Evolutionary conservation across 805 yeast genomes (phyloP).

Genomic region (Zygosaccharomyces siamensis): DNA sequence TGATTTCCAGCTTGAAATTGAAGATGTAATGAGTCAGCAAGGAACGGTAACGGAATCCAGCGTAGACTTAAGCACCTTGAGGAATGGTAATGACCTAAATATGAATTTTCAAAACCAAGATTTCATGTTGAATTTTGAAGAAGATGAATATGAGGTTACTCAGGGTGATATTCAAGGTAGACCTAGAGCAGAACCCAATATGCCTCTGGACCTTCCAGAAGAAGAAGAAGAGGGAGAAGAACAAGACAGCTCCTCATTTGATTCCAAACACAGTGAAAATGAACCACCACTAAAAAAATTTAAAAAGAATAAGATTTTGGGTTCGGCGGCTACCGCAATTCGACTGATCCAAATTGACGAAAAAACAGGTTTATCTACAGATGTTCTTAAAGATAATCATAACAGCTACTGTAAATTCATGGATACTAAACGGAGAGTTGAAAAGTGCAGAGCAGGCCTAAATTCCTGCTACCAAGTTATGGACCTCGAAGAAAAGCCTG

Average conservation of each 20-base stretch:
- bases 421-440: slow-evolving; percentile 9
- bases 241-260: slow-evolving; percentile 9
- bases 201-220: slow-evolving; percentile 11
- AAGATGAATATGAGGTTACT: slow-evolving; percentile 9
- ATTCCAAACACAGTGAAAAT: slow-evolving; percentile 9
- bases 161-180: neutral
- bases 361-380: slow-evolving; percentile 26
- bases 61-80: slow-evolving; percentile 8
- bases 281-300: slow-evolving; percentile 13
- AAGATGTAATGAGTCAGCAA: slow-evolving; percentile 27
- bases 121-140: slow-evolving; percentile 15
- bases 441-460: neutral
- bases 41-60: slow-evolving; percentile 18
- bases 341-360: slow-evolving; percentile 18
- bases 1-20: slow-evolving; percentile 29
- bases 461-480: slow-evolving; percentile 8
- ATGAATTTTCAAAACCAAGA: slow-evolving; percentile 11
- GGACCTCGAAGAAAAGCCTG: slow-evolving; percentile 7
- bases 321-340: neutral
- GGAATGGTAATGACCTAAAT: slow-evolving; percentile 7
- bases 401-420: slow-evolving; percentile 21
- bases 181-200: neutral
- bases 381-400: slow-evolving; percentile 22
- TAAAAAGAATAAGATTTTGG: neutral
- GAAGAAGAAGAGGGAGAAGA: slow-evolving; percentile 1